phyloP scores from a whole-genome alignment of 257 asterid genomes.

The Asclepias syriaca region DNA sequence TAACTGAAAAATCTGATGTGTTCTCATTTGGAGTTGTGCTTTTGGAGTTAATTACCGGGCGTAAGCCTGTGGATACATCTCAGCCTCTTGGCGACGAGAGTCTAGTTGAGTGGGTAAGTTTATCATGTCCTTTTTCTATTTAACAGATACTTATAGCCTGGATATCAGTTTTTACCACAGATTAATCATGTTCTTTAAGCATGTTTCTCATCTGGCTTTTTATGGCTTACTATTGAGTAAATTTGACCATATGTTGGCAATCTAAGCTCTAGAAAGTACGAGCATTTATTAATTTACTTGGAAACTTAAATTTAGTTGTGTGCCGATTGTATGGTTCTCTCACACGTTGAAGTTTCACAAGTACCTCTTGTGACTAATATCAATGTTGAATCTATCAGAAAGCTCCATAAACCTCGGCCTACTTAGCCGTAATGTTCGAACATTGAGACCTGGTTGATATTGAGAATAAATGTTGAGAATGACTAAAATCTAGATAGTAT shows the following conservation, averaged over 20 bases:
- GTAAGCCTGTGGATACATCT: conserved; percentile 88
- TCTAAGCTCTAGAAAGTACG: neutral
- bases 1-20: conserved; percentile 81
- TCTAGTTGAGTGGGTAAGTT: conserved; percentile 88
- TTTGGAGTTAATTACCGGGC: conserved; percentile 74
- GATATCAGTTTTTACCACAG: neutral
- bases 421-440: neutral
- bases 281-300: neutral
- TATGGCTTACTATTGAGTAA: neutral
- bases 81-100: conserved; percentile 94
- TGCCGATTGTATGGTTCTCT: neutral
- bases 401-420: neutral
- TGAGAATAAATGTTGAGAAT: neutral
- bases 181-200: neutral
- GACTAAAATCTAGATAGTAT: neutral
- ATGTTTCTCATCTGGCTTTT: neutral
- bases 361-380: neutral
- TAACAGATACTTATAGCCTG: neutral
- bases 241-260: neutral
- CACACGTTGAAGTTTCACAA: neutral
- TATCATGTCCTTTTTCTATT: neutral
- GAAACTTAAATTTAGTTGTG: neutral
- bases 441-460: too few relatives aligned
- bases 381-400: neutral
- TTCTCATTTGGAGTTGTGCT: conserved; percentile 90